A percentile compares a stretch with the other conserved stretches of the same genome.
These are phyloP conservation scores for Lactarius indigo DNA, from an alignment of 768 basidiomycete species.

Conservation along the genomic window DNA sequence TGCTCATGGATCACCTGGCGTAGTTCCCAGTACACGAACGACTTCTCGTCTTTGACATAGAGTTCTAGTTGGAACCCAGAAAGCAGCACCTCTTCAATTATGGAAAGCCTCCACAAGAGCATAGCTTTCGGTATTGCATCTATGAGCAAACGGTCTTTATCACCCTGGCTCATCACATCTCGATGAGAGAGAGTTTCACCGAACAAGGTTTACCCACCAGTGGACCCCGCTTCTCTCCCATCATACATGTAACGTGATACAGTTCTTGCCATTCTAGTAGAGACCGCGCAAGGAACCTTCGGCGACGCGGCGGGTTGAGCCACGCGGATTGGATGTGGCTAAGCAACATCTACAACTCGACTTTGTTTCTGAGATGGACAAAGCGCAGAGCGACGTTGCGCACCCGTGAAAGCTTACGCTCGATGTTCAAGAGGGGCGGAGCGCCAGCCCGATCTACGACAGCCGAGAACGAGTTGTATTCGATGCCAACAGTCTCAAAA, in stretches of 20 bases:
- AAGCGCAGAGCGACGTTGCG: neutral
- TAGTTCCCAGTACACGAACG: conserved; percentile 76
- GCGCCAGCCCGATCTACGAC: conserved; percentile 35
- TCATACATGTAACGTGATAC: conserved; percentile 44
- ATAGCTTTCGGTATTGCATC: conserved; percentile 42
- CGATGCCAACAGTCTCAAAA: conserved; percentile 49
- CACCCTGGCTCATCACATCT: conserved; percentile 20
- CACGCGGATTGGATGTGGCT: conserved; percentile 59
- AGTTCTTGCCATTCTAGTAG: conserved; percentile 63
- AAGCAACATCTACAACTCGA: conserved; percentile 47
- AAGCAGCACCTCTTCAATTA: conserved; percentile 63
- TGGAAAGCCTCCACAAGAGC: conserved; percentile 55
- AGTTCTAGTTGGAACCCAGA: conserved; percentile 78
- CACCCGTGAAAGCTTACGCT: conserved; percentile 40
- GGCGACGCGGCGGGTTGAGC: conserved; percentile 64
- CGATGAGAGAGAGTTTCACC: neutral
- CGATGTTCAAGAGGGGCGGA: conserved; percentile 41
- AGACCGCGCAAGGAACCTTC: conserved; percentile 61
- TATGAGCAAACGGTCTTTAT: conserved; percentile 13
- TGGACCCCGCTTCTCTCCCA: conserved; percentile 27
- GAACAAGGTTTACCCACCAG: conserved; percentile 24
- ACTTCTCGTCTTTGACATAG: conserved; percentile 61
- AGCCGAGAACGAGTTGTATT: conserved; percentile 47
- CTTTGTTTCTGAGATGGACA: conserved; percentile 2
- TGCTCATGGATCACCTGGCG: conserved; percentile 55